These are phyloP conservation scores for Backusella sp. DNA, from an alignment of 192 early-diverging fungal genomes.

Conservation along the genomic window DNA sequence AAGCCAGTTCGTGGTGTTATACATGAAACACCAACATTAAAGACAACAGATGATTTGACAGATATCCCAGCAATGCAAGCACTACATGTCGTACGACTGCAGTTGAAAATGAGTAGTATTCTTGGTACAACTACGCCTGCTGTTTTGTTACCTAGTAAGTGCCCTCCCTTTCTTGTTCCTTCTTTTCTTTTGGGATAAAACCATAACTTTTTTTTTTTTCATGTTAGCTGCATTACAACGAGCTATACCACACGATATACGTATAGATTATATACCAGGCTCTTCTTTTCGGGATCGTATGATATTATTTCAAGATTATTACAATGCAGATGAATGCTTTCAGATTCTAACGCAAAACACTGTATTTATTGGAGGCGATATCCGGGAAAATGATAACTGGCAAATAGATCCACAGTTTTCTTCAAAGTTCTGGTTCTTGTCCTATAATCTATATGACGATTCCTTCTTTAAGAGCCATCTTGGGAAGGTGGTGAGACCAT, in stretches of 20 bases:
- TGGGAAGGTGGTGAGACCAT: background rate
- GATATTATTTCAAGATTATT: conserved; percentile 36
- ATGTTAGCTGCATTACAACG: conserved; percentile 27
- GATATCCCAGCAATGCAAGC: conserved; percentile 33
- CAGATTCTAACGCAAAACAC: conserved; percentile 18
- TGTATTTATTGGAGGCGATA: conserved; percentile 26
- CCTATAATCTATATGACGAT: conserved; percentile 11
- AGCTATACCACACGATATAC: conserved; percentile 27
- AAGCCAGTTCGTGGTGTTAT: conserved; percentile 17
- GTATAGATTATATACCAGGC: conserved; percentile 34
- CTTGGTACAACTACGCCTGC: background rate
- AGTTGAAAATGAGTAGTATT: conserved; percentile 30
- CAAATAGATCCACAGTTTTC: conserved; percentile 13
- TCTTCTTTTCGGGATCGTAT: conserved; percentile 27
- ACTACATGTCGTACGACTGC: conserved; percentile 24
- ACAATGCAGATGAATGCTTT: conserved; percentile 30
- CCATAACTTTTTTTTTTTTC: background rate
- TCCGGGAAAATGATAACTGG: conserved; percentile 28
- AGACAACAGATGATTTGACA: conserved; percentile 17
- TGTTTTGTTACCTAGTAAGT: conserved; percentile 23
- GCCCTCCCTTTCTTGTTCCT: background rate
- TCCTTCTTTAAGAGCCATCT: background rate
- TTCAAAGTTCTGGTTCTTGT: conserved; percentile 36
- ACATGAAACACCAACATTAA: conserved; percentile 9
- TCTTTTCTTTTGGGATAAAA: background rate